A percentile compares a stretch with the other conserved stretches of the same genome.
Conservation (phyloP, 805 yeast genomes). For the Jamesozyma rosinii region DNA sequence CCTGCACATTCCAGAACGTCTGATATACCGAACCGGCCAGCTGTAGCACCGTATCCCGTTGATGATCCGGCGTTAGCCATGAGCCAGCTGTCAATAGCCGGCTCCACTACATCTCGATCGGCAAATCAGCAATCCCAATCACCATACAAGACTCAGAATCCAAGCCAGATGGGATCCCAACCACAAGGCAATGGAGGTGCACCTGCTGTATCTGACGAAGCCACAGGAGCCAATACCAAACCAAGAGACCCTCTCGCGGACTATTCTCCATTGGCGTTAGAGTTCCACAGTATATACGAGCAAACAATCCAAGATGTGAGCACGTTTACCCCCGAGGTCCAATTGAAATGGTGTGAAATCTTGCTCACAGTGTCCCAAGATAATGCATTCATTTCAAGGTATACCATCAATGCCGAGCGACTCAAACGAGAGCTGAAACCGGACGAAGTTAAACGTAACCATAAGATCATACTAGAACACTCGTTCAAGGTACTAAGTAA, state of each 20-base stretch:
- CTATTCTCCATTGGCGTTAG: conserved; percentile 12
- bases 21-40: neutral
- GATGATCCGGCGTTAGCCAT: neutral
- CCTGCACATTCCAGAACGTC: neutral
- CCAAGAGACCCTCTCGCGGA: neutral
- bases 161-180: neutral
- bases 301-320: conserved; percentile 21
- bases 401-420: conserved; percentile 41
- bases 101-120: neutral
- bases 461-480: conserved; percentile 46
- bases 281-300: conserved; percentile 20
- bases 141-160: conserved; percentile 1
- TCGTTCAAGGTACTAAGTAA: conserved; percentile 53
- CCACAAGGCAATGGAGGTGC: neutral
- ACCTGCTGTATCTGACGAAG: neutral
- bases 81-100: neutral
- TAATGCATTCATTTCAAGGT: conserved; percentile 34
- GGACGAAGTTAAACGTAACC: conserved; percentile 42
- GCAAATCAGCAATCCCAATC: conserved; percentile 1
- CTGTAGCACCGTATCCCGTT: neutral
- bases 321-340: conserved; percentile 42
- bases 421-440: conserved; percentile 32
- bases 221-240: neutral
- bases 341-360: conserved; percentile 53
- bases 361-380: conserved; percentile 41